A percentile compares a stretch with the other conserved stretches of the same genome.
These are phyloP conservation scores for Colletotrichum phormii DNA, from an alignment of 2,329 filamentous ascomycete genomes.

Conservation along the genomic window DNA sequence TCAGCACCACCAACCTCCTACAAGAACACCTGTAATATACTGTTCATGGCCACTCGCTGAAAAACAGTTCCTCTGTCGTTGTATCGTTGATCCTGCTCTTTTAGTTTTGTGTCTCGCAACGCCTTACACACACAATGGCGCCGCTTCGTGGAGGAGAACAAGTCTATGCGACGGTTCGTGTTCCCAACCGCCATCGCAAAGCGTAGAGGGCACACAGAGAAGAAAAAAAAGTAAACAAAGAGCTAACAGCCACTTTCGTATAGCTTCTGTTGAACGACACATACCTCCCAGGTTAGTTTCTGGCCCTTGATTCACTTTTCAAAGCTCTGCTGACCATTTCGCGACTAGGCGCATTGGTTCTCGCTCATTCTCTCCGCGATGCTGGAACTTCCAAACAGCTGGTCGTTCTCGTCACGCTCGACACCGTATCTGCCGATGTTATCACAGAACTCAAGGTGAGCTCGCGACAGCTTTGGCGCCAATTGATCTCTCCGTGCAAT, in stretches of 20 bases:
- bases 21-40: conserved; percentile 12
- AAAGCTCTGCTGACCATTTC: conserved; percentile 34
- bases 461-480: neutral
- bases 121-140: conserved; percentile 48
- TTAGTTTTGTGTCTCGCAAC: conserved; percentile 36
- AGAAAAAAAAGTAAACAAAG: conserved; percentile 31
- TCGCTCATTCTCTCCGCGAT: conserved; percentile 95
- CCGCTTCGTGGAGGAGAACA: conserved; percentile 55
- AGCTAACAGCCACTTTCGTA: conserved; percentile 39
- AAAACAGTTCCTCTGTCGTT: conserved; percentile 2
- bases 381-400: conserved; percentile 87
- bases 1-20: conserved; percentile 13
- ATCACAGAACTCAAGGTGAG: conserved; percentile 81
- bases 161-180: conserved; percentile 68
- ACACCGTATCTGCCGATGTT: conserved; percentile 80
- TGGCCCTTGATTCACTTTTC: conserved; percentile 25
- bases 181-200: conserved; percentile 20
- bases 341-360: conserved; percentile 84
- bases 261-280: conserved; percentile 92
- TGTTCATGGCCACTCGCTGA: conserved; percentile 33
- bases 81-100: conserved; percentile 27
- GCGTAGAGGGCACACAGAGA: neutral
- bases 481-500: neutral
- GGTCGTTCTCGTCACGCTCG: conserved; percentile 84
- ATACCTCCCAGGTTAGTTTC: conserved; percentile 86